Percentiles rank a stretch among this genome's conserved stretches.
phyloP scores from a whole-genome alignment of 1,139 yeast species.

The Torulaspora globosa region DNA sequence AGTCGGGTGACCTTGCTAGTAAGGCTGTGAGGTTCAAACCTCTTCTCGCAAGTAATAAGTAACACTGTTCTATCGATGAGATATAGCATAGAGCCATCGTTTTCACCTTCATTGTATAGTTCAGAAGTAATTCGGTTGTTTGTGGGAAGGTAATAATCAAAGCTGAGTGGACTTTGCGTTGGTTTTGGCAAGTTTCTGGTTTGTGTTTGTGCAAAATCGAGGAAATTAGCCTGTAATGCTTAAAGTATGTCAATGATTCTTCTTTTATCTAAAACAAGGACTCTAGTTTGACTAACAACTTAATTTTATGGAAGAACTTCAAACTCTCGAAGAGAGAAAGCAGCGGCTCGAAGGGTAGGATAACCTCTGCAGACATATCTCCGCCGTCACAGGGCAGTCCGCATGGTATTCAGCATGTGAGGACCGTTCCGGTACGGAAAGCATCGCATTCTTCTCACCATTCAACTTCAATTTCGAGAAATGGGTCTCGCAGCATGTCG shows the following conservation, averaged over 20 bases:
- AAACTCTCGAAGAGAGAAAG: slow-evolving; percentile 29
- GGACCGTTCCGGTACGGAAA: slow-evolving; percentile 23
- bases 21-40: slow-evolving; percentile 8
- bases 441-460: slow-evolving; percentile 20
- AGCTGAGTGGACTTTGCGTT: background rate
- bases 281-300: slow-evolving; percentile 8
- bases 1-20: slow-evolving; percentile 4
- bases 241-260: slow-evolving; percentile 12
- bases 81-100: background rate
- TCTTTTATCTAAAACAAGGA: too few species aligned
- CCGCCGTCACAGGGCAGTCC: slow-evolving; percentile 28
- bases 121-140: too few species aligned
- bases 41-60: background rate
- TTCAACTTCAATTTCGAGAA: slow-evolving; percentile 13
- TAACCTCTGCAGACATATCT: slow-evolving; percentile 35
- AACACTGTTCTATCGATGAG: background rate
- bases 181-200: background rate
- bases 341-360: slow-evolving; percentile 27
- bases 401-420: slow-evolving; percentile 21
- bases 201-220: background rate
- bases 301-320: slow-evolving; percentile 21
- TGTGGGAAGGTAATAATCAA: background rate
- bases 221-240: slow-evolving; percentile 7
- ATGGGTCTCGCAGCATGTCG: slow-evolving; percentile 15
- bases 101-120: background rate